phyloP scores from a whole-genome alignment of 2,329 filamentous ascomycete species.

The Allantophomopsis cytisporea region DNA sequence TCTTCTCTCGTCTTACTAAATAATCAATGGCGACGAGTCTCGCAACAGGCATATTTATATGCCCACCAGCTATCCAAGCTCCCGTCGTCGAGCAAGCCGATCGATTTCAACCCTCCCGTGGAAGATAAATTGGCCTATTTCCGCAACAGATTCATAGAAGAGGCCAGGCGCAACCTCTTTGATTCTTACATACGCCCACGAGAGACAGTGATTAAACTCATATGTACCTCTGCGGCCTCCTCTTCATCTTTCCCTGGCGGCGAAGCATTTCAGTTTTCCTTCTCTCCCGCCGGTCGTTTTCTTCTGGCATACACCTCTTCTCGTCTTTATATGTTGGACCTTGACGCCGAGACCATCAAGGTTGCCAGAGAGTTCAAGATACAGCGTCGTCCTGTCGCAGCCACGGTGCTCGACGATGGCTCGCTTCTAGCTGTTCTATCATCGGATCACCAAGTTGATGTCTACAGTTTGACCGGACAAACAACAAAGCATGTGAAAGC shows the following conservation, averaged over 20 bases:
- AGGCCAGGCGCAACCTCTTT: slow-evolving; percentile 67
- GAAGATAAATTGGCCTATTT: slow-evolving; percentile 41
- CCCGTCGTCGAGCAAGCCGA: too few species aligned
- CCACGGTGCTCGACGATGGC: slow-evolving; percentile 69
- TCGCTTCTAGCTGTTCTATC: slow-evolving; percentile 66
- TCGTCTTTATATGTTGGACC: slow-evolving; percentile 66
- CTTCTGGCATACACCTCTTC: slow-evolving; percentile 77
- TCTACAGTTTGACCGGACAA: slow-evolving; percentile 58
- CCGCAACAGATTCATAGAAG: slow-evolving; percentile 51
- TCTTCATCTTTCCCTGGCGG: slow-evolving; percentile 68
- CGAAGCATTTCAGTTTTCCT: slow-evolving; percentile 74
- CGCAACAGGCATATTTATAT: slow-evolving; percentile 50
- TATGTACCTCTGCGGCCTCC: slow-evolving; percentile 74
- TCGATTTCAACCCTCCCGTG: too few species aligned
- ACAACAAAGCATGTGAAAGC: slow-evolving; percentile 61
- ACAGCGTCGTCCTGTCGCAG: slow-evolving; percentile 57
- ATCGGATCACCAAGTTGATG: slow-evolving; percentile 69
- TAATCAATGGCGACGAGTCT: slow-evolving; percentile 49
- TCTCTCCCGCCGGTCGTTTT: slow-evolving; percentile 62
- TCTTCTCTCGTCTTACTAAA: slow-evolving; percentile 54
- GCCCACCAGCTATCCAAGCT: slow-evolving; percentile 39
- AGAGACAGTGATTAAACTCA: slow-evolving; percentile 61
- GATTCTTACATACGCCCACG: slow-evolving; percentile 60
- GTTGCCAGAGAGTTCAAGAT: slow-evolving; percentile 73
- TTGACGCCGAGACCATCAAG: slow-evolving; percentile 40